Evolutionary conservation across 108 stramenopile genomes (phyloP), one percentile per base, ranked within the genome.

Genomic region (Pseudonitzschia pungens): DNA sequence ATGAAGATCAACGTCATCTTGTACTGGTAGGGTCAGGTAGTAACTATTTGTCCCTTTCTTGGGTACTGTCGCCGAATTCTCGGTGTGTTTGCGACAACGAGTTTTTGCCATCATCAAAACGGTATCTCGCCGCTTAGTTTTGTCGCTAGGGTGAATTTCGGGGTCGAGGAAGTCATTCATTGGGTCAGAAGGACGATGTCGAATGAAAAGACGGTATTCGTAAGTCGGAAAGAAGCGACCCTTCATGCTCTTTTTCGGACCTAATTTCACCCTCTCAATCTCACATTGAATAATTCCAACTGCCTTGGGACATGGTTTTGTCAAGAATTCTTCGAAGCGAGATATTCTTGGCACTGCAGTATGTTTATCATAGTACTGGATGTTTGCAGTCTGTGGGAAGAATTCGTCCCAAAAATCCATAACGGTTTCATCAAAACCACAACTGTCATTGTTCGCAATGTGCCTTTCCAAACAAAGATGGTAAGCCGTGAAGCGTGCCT

Each of bases 331-430:
- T 26, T 87, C 79, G 51, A 94, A 68, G 0, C 67, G 42, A 4
- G 86, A 83, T 54, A 81, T 73, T 54, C 93, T 77, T 10, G 93
- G 93, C 2, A 94, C 88, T 11, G 89, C 77, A n/a, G 87, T 87
- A 62, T 88, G 70, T 2, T 76, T 64, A 66, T 94, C 90, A 70
- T 86, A 86, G 69, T 79, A 91, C 32, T 92, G 91, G 21, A 94
- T 86, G 0, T 69, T 68, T 10, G 80, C 74, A 5, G 89, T 81
- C 0, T 63, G 59, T 29, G 89, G 85, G 43, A 94, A 84, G 50
- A 89, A 73, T 63, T 91, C 91, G 43, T 89, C 93, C 93, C 93
- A 94, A 69, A 92, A 91, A 78, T 94, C 93, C 32, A 92, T 68
- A 31, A 94, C 58, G 68, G 78, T 83, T 65, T 91, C 88, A n/a